Conservation (phyloP, 768 basidiomycete species). For the Cubamyces lactineus region DNA sequence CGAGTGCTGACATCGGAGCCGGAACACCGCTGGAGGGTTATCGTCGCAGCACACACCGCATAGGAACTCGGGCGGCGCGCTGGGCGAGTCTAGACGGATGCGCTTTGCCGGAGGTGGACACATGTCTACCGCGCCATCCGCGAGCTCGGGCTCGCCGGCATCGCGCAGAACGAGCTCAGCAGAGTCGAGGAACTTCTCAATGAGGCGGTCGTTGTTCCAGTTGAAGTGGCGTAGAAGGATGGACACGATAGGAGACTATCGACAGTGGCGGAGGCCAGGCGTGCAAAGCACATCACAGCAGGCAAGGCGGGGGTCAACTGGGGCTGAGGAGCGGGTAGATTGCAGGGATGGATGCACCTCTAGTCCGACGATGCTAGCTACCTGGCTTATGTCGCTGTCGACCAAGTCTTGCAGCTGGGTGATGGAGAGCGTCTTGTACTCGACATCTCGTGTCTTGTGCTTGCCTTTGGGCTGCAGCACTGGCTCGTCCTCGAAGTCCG, state of each 20-base stretch:
- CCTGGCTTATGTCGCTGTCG: constrained; percentile 31
- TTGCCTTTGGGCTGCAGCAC: constrained; percentile 31
- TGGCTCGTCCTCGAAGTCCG: constrained; percentile 26
- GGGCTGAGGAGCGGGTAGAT: constrained; percentile 10
- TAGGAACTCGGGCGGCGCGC: constrained; percentile 55
- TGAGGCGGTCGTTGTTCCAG: constrained; percentile 96
- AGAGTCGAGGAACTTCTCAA: constrained; percentile 96
- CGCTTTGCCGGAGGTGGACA: constrained; percentile 32
- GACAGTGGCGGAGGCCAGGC: neutral
- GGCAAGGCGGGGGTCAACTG: constrained; percentile 9
- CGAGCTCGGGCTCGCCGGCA: constrained; percentile 41
- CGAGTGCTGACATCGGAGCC: constrained; percentile 79
- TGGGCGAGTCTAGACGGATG: constrained; percentile 30
- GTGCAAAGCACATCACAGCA: neutral
- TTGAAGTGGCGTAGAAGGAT: constrained; percentile 81
- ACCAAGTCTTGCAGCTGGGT: constrained; percentile 30
- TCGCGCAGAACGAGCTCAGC: constrained; percentile 61
- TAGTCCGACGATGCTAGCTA: constrained; percentile 35
- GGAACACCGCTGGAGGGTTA: constrained; percentile 56
- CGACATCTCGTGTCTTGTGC: constrained; percentile 26
- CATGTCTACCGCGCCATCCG: constrained; percentile 13
- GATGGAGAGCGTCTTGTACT: constrained; percentile 30
- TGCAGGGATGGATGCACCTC: constrained; percentile 29
- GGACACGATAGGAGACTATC: constrained; percentile 68
- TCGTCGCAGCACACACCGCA: constrained; percentile 91